A percentile compares a stretch with the other conserved stretches of the same genome.
Conservation (phyloP, 2,329 filamentous ascomycete genomes). For the Alternaria ethzedia region DNA sequence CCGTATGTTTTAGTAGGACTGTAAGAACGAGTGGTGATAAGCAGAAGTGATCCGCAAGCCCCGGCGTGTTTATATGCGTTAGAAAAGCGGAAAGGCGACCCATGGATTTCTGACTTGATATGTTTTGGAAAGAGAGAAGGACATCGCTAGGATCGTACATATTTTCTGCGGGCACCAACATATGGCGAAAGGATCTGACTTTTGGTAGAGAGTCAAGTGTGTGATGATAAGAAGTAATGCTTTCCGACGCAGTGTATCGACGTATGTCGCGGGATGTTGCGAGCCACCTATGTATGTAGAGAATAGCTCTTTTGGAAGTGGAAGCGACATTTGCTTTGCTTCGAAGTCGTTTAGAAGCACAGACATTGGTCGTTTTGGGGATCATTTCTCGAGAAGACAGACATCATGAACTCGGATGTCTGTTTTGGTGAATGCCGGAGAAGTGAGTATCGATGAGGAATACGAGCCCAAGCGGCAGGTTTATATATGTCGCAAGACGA, state of each 20-base stretch:
- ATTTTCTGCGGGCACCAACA: no score
- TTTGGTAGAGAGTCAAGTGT: neutral
- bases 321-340: neutral
- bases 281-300: no score
- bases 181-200: neutral
- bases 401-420: neutral
- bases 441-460: neutral
- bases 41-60: neutral
- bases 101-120: no score
- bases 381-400: neutral
- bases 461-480: neutral
- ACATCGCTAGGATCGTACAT: no score
- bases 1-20: no score
- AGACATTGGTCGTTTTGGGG: neutral
- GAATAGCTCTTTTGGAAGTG: neutral
- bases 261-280: no score
- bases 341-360: neutral
- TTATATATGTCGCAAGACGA: neutral
- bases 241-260: no score
- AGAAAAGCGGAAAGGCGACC: neutral
- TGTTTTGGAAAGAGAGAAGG: no score
- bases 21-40: neutral
- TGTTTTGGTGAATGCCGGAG: neutral
- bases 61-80: neutral
- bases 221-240: neutral